phyloP scores from a whole-genome alignment of 129 eudicot species.

The Rutidosis leptorrhynchoides region DNA sequence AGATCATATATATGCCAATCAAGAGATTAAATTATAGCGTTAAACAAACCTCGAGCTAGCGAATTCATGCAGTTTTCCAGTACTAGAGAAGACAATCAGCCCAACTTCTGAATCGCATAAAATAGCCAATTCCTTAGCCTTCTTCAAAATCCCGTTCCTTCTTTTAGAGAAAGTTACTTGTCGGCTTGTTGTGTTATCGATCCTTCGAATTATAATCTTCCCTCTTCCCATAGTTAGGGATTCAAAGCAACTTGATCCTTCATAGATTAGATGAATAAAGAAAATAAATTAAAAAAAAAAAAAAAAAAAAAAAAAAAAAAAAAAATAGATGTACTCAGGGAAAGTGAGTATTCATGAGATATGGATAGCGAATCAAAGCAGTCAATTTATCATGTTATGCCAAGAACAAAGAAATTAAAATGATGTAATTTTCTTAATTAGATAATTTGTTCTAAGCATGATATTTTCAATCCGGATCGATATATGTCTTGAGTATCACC shows the following conservation, averaged over 20 bases:
- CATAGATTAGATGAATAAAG: too few relatives aligned
- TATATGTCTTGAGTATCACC: too few relatives aligned
- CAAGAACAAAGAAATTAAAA: too few relatives aligned
- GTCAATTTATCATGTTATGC: too few relatives aligned
- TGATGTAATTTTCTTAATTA: too few relatives aligned
- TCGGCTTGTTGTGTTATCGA: constrained; percentile 84
- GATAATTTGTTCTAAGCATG: too few relatives aligned
- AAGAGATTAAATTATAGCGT: constrained; percentile 12
- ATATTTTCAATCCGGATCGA: too few relatives aligned
- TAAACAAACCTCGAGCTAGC: constrained; percentile 64
- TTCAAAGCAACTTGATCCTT: constrained; percentile 8
- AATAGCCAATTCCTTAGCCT: constrained; percentile 74
- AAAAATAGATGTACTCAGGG: too few relatives aligned
- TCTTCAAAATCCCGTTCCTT: constrained; percentile 78
- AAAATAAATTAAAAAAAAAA: too few relatives aligned
- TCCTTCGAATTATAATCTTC: constrained; percentile 72
- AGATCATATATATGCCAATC: background rate
- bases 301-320: too few relatives aligned
- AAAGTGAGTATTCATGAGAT: too few relatives aligned
- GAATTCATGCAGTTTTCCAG: constrained; percentile 73
- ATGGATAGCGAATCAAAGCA: too few relatives aligned
- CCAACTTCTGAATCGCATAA: constrained; percentile 89
- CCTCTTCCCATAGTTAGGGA: constrained; percentile 80
- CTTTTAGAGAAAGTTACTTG: constrained; percentile 94
- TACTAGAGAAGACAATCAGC: constrained; percentile 68